Base-by-base conservation (phyloP, 352 stramenopile species). In the Phytophthora podocarpi region DNA sequence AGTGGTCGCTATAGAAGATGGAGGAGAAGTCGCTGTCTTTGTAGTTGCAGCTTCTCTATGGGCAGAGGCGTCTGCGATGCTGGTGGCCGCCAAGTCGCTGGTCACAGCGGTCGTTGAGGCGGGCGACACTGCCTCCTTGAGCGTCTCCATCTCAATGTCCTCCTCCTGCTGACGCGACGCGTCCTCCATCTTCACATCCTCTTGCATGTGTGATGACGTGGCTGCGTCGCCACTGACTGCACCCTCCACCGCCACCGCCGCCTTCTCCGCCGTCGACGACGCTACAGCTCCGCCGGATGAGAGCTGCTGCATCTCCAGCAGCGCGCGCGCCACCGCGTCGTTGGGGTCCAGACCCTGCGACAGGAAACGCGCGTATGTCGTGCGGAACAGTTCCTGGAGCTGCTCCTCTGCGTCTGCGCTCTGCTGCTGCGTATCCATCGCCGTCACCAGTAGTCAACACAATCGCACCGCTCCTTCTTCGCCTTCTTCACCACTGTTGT, bases 171-270 rank as follows among this genome's bases (percentile, higher is more conserved):
- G 45, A 12, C 23, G 39, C 2, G 59, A 66, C 5, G 52, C 61
- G 59, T 85, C 67, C 26, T 73, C 68, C 80, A 90, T 85, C 32
- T 85, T 68, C 4, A 88, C 60, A 43, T 88, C 76, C 0, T 67
- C 67, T 0, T 66, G 40, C 4, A 42, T 50, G 40, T 27, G 26
- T 11, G 21, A 9, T 23, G 27, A 13, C 16, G 28, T 13, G 6
- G 10, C 27, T 15, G n/a, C 23, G 21, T 21, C 11, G 28, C 9
- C 31, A n/a, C n/a, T n/a, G n/a, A n/a, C n/a, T n/a, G n/a, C n/a
- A n/a, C n/a, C n/a, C n/a, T n/a, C n/a, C n/a, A n/a, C n/a, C n/a
- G n/a, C n/a, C n/a, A n/a, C n/a, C 11, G 18, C 46, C 13, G 27
- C 50, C 40, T 78, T 73, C 7, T 67, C 45, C 7, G 20, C 40